Evolutionary conservation across 169 alveolate genomes (phyloP).

Genomic region (Plasmodium berghei): DNA sequence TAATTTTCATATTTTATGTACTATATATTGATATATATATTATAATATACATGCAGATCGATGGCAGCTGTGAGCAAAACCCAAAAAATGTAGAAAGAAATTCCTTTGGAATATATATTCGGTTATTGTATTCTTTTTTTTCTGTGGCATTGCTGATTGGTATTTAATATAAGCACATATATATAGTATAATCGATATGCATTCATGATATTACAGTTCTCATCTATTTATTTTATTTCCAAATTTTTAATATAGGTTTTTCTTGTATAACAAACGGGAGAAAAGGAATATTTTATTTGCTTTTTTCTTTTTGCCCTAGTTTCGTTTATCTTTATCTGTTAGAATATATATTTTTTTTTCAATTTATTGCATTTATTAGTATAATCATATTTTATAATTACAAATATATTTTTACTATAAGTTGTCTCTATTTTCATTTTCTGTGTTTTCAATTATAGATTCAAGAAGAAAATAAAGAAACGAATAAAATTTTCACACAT

Average conservation of each 20-base stretch:
- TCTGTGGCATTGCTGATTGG: slow-evolving; percentile 31
- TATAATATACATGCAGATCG: slow-evolving; percentile 9
- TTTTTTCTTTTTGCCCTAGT: slow-evolving; percentile 66
- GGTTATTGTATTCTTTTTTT: slow-evolving; percentile 42
- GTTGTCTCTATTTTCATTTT: slow-evolving; percentile 3
- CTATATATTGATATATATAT: too few species aligned
- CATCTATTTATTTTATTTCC: slow-evolving; percentile 9
- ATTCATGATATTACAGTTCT: not conserved
- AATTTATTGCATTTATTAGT: not conserved
- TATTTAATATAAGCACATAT: not conserved
- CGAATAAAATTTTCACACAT: slow-evolving; percentile 24
- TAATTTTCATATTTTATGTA: too few species aligned
- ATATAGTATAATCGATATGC: slow-evolving; percentile 1
- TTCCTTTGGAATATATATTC: slow-evolving; percentile 25
- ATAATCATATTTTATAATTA: not conserved
- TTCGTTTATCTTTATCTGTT: slow-evolving; percentile 52
- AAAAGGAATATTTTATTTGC: slow-evolving; percentile 42
- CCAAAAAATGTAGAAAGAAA: slow-evolving; percentile 17
- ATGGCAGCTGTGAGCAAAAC: slow-evolving; percentile 14
- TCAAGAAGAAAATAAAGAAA: slow-evolving; percentile 39
- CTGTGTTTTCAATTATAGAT: slow-evolving; percentile 21
- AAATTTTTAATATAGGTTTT: slow-evolving; percentile 27
- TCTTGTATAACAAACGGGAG: slow-evolving; percentile 42
- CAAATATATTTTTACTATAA: not conserved
- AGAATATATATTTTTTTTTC: slow-evolving; percentile 2